phyloP scores from a whole-genome alignment of 257 asterid species.

The Osmanthus fragrans region DNA sequence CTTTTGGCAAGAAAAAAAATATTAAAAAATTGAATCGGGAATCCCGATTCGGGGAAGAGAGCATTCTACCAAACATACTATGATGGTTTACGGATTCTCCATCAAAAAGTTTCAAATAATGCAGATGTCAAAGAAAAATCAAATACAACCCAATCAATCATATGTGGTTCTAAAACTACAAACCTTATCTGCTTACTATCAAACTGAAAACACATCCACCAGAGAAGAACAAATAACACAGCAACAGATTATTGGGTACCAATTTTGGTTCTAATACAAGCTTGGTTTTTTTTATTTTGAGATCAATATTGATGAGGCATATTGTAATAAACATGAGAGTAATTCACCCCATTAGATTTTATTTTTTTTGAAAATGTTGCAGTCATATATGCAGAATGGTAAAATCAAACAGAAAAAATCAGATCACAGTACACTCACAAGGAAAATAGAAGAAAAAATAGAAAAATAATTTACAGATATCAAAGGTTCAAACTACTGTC shows the following conservation, averaged over 20 bases:
- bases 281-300: not conserved
- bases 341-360: not conserved
- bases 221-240: not conserved
- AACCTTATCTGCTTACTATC: no score
- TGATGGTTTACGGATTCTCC: no score
- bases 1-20: no score
- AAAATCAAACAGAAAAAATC: not conserved
- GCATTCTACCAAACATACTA: no score
- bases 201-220: not conserved
- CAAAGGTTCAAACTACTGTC: constrained; percentile 37
- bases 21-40: no score
- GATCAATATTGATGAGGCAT: not conserved
- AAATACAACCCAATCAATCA: no score
- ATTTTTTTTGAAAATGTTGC: not conserved
- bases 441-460: constrained; percentile 2
- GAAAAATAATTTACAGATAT: constrained; percentile 28
- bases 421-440: constrained; percentile 22
- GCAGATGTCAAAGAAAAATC: no score
- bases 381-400: not conserved
- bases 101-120: no score
- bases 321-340: not conserved
- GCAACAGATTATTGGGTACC: not conserved
- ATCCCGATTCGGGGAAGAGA: no score
- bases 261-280: not conserved
- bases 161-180: no score